These are phyloP conservation scores for Garcia nutans DNA, from an alignment of 345 rosid genomes.

Conservation along the genomic window DNA sequence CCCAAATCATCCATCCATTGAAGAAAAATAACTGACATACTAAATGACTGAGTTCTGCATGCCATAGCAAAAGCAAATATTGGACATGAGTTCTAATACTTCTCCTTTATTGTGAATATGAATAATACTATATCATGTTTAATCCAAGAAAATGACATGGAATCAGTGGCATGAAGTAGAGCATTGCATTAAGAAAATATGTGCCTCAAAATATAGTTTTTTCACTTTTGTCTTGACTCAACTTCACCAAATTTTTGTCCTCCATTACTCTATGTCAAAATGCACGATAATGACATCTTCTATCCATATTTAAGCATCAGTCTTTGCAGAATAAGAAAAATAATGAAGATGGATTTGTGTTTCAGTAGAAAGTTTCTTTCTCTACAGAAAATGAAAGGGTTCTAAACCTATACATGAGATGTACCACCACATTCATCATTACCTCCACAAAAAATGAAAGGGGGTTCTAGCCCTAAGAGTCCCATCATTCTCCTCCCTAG, in stretches of 20 bases:
- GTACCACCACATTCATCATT: neutral
- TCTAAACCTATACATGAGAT: slow-evolving; percentile 5
- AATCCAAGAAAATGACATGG: neutral
- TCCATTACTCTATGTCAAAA: neutral
- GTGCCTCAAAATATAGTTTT: neutral
- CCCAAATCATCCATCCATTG: neutral
- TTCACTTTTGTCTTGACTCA: too few relatives aligned
- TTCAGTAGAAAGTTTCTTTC: neutral
- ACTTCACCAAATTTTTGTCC: neutral
- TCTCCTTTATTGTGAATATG: neutral
- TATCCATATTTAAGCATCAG: neutral
- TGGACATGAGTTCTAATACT: neutral
- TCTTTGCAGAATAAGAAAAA: neutral
- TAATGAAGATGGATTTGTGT: neutral
- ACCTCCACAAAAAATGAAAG: neutral
- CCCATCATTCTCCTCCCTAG: neutral
- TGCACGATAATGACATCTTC: neutral
- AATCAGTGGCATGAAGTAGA: neutral
- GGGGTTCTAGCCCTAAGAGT: neutral
- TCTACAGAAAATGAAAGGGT: neutral
- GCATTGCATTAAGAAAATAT: neutral
- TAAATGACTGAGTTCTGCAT: neutral
- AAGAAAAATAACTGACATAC: neutral
- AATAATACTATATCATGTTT: neutral
- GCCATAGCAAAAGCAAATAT: neutral